Evolutionary conservation across 164 flowering plant genomes (phyloP).

Genomic region (Santalum album): DNA sequence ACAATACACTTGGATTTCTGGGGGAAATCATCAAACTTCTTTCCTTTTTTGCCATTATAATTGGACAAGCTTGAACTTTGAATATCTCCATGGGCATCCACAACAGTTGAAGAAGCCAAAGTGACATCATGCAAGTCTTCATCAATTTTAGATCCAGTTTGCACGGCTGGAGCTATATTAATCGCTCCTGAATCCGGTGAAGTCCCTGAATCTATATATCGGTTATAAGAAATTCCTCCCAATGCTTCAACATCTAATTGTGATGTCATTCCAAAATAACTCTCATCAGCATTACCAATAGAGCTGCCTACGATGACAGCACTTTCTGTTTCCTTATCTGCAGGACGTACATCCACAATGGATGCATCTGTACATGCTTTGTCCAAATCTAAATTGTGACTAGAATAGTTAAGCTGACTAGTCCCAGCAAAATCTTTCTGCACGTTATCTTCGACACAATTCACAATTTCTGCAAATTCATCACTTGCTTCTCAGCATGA

Average conservation of each 20-base stretch:
- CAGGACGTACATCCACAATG: constrained; percentile 14
- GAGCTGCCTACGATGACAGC: constrained; percentile 17
- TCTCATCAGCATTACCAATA: constrained; percentile 18
- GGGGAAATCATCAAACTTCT: no score
- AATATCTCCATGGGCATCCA: constrained; percentile 18
- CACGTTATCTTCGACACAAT: constrained; percentile 8
- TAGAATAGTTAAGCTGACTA: constrained; percentile 10
- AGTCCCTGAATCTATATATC: constrained; percentile 47
- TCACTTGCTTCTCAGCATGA: background rate
- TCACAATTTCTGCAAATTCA: constrained; percentile 10
- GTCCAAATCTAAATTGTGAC: constrained; percentile 13
- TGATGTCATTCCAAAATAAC: constrained; percentile 16
- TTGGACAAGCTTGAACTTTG: constrained; percentile 10
- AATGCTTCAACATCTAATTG: constrained; percentile 15
- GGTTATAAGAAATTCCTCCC: constrained; percentile 22
- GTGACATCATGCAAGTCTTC: constrained; percentile 24
- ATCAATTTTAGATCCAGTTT: constrained; percentile 15
- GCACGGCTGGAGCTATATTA: constrained; percentile 36
- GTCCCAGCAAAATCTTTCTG: no score
- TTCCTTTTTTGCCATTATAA: constrained; percentile 23
- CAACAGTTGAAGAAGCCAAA: constrained; percentile 18
- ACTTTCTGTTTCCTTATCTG: constrained; percentile 21
- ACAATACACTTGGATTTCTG: constrained; percentile 7
- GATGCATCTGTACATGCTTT: constrained; percentile 11
- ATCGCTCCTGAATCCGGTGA: constrained; percentile 90